Base-by-base conservation (phyloP, 345 rosid genomes). In the Melastoma malabathricum region DNA sequence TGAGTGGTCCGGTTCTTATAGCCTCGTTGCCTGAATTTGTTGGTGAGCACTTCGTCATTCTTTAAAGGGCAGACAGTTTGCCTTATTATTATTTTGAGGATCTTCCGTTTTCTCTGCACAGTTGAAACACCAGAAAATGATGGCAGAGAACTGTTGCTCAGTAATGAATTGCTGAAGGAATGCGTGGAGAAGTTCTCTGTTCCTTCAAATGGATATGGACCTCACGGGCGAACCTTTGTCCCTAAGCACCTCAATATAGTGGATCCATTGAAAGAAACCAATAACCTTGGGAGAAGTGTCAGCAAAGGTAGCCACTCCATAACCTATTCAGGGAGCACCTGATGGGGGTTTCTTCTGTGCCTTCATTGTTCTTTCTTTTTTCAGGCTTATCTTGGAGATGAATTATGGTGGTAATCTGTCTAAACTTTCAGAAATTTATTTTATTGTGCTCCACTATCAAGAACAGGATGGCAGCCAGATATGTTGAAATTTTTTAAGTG, bases 231-330 rank as follows among this genome's bases (percentile, higher is more conserved):
- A 22, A 63, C 66, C 18, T 93, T 93, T 61, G 74, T 68, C 27
- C 64, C 66, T 25, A 93, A 83, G 80, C 74, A 83, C 70, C 79
- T 93, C 54, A 88, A 93, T 52, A 80, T 93, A 64, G 71, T 83
- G 15, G 99, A 93, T 68, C 97, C 97, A 0, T 65, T 93, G 22
- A 82, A 75, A 67, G 84, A 81, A 53, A 76, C 69, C 60, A 93
- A 93, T 66, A 93, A 88, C 69, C 89, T 88, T 48, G 99, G 99
- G 20, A 90, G 97, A 61, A 93, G 97, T 61, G 95, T 93, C 18
- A 93, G 82, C 85, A 83, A 80, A 88, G 94, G 99, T 86, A 65
- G 59, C 39, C 43, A 39, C 43, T 27, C 4, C 4, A 15, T 60
- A 57, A 29, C 29, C 43, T 46, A 16, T 38, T 29, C 14, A 50